Evolutionary conservation across 1,284 basidiomycete genomes (phyloP).

Genomic region (Schizophyllum amplum): DNA sequence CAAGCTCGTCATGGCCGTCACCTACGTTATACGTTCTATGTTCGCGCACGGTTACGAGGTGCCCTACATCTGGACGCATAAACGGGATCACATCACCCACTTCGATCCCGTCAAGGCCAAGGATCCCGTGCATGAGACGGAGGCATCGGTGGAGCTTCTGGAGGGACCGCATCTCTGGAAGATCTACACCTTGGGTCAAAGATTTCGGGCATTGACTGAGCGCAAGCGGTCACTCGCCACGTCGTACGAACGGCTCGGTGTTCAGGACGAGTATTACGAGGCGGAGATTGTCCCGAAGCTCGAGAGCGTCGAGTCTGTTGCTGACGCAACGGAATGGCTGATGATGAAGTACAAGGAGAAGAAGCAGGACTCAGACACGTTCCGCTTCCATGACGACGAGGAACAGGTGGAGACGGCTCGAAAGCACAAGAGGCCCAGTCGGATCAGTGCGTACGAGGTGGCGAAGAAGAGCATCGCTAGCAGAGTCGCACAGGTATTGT

Average conservation of each 20-base stretch:
- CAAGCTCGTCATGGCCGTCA: slow-evolving; percentile 76
- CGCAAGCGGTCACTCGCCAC: slow-evolving; percentile 56
- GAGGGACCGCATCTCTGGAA: slow-evolving; percentile 80
- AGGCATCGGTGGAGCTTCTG: slow-evolving; percentile 50
- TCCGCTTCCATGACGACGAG: slow-evolving; percentile 66
- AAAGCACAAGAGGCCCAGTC: slow-evolving; percentile 77
- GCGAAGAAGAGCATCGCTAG: slow-evolving; percentile 74
- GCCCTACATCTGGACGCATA: slow-evolving; percentile 92
- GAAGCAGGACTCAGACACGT: slow-evolving; percentile 52
- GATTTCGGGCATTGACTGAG: slow-evolving; percentile 78
- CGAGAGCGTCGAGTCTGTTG: slow-evolving; percentile 81
- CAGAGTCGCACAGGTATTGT: slow-evolving; percentile 63
- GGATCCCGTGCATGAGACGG: slow-evolving; percentile 23
- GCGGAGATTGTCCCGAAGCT: slow-evolving; percentile 54
- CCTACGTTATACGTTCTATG: slow-evolving; percentile 74
- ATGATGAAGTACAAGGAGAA: slow-evolving; percentile 78
- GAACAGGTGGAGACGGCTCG: slow-evolving; percentile 38
- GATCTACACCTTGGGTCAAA: slow-evolving; percentile 78
- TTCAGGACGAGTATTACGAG: slow-evolving; percentile 67
- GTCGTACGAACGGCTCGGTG: slow-evolving; percentile 58
- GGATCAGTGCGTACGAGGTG: slow-evolving; percentile 82
- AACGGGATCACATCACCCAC: slow-evolving; percentile 82
- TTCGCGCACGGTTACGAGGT: slow-evolving; percentile 90
- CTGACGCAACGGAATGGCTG: slow-evolving; percentile 91
- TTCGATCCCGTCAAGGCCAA: slow-evolving; percentile 57